Evolutionary conservation across 106 monocot species (phyloP).

Genomic region (Dioscorea zingiberensis): DNA sequence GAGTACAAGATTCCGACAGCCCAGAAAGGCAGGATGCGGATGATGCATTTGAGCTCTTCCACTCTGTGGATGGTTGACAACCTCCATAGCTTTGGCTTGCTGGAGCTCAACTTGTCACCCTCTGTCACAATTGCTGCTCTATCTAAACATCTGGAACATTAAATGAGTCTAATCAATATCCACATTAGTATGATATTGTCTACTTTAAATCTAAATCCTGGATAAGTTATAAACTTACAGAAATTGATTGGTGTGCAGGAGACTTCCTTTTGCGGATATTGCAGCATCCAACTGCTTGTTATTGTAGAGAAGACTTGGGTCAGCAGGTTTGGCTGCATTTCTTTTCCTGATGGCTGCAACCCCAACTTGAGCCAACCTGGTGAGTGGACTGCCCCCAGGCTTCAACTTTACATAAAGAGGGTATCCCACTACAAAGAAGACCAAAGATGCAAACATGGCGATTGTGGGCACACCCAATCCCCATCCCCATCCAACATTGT

Average conservation of each 20-base stretch:
- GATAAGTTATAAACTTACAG: too few species aligned
- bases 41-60: constrained; percentile 61
- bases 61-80: constrained; percentile 63
- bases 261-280: constrained; percentile 13
- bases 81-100: constrained; percentile 29
- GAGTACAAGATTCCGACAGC: constrained; percentile 33
- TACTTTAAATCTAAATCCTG: too few species aligned
- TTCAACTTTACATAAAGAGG: constrained; percentile 21
- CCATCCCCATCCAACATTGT: constrained; percentile 45
- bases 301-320: constrained; percentile 8
- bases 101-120: constrained; percentile 25
- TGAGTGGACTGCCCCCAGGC: constrained; percentile 28
- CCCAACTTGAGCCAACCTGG: constrained; percentile 24
- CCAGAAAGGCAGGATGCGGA: constrained; percentile 64
- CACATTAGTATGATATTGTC: too few species aligned
- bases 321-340: constrained; percentile 8
- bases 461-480: constrained; percentile 35
- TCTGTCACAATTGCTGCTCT: constrained; percentile 37
- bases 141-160: constrained; percentile 44
- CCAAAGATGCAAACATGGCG: constrained; percentile 20
- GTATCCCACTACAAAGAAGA: constrained; percentile 23
- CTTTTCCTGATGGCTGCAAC: constrained; percentile 30
- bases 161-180: too few species aligned
- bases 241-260: constrained; percentile 10
- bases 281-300: constrained; percentile 8